Percentiles rank a stretch among this genome's conserved stretches.
These are phyloP conservation scores for Lachnellula subtilissima DNA, from an alignment of 2,329 filamentous ascomycete species.

Conservation along the genomic window DNA sequence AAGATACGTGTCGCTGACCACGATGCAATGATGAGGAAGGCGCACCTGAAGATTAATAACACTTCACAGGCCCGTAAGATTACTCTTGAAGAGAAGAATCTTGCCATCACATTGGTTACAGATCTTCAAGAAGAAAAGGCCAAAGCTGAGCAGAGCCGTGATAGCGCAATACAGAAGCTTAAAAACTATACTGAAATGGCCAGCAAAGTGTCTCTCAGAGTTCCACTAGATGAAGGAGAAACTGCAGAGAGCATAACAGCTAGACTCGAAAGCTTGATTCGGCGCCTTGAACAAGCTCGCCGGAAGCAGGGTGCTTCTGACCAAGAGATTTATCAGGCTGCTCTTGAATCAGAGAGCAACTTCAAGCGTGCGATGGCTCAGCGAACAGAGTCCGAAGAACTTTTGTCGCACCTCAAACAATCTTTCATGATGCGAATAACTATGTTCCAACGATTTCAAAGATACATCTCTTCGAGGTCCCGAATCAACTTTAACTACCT, in stretches of 20 bases:
- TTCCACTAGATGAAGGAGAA: slow-evolving; percentile 60
- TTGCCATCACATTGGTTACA: slow-evolving; percentile 48
- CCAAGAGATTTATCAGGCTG: slow-evolving; percentile 53
- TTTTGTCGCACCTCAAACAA: slow-evolving; percentile 43
- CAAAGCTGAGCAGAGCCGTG: slow-evolving; percentile 43
- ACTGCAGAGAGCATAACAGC: slow-evolving; percentile 52
- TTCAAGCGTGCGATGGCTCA: slow-evolving; percentile 41
- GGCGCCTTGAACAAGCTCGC: slow-evolving; percentile 55
- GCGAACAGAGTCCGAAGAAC: slow-evolving; percentile 40
- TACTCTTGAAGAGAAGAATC: slow-evolving; percentile 58
- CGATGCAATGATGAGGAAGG: slow-evolving; percentile 48
- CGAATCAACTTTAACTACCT: slow-evolving; percentile 84
- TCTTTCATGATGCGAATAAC: slow-evolving; percentile 65
- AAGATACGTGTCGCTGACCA: slow-evolving; percentile 34
- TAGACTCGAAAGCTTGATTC: slow-evolving; percentile 50
- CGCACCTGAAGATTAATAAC: slow-evolving; percentile 47
- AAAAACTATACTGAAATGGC: slow-evolving; percentile 53
- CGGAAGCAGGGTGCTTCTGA: slow-evolving; percentile 58
- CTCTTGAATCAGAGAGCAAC: slow-evolving; percentile 35
- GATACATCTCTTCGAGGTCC: slow-evolving; percentile 78
- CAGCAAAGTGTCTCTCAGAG: slow-evolving; percentile 48
- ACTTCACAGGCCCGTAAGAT: slow-evolving; percentile 46
- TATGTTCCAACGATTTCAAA: slow-evolving; percentile 78
- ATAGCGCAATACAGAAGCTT: slow-evolving; percentile 45
- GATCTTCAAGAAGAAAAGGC: slow-evolving; percentile 43